Evolutionary conservation across 805 yeast species (phyloP).

Genomic region (Wickerhamomyces subpelliculosus): DNA sequence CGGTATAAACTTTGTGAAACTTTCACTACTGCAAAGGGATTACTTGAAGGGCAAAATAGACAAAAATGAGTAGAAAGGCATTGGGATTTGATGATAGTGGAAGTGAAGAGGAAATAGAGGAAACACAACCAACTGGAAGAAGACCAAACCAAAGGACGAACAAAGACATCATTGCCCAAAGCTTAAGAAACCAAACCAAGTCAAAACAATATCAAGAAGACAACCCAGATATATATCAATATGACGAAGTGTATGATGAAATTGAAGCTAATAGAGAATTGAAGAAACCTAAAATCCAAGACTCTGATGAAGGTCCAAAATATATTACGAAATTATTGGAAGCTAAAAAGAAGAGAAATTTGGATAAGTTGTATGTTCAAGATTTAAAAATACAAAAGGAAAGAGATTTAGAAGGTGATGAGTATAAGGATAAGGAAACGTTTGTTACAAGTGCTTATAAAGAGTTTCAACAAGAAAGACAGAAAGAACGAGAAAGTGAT

Average conservation of each 20-base stretch:
- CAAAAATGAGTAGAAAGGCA: constrained; percentile 6
- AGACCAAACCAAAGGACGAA: constrained; percentile 2
- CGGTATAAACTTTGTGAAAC: too few species aligned
- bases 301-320: constrained; percentile 15
- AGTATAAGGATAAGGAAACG: constrained; percentile 30
- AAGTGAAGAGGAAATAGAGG: constrained; percentile 2
- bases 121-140: not conserved
- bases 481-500: constrained; percentile 5
- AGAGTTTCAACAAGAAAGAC: constrained; percentile 22
- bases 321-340: constrained; percentile 36
- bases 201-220: constrained; percentile 6
- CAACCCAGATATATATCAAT: constrained; percentile 25
- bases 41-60: too few species aligned
- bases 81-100: constrained; percentile 10
- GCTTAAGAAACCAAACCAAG: constrained; percentile 2
- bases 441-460: constrained; percentile 45
- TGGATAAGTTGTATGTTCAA: constrained; percentile 34
- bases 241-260: constrained; percentile 42
- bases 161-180: constrained; percentile 3
- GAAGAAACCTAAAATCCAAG: constrained; percentile 12
- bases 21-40: too few species aligned
- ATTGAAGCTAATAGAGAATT: constrained; percentile 25
- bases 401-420: constrained; percentile 32
- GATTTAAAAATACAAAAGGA: constrained; percentile 32
- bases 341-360: constrained; percentile 38